These are phyloP conservation scores for Mucor sp. DNA, from an alignment of 371 early-diverging fungal species.

Conservation along the genomic window DNA sequence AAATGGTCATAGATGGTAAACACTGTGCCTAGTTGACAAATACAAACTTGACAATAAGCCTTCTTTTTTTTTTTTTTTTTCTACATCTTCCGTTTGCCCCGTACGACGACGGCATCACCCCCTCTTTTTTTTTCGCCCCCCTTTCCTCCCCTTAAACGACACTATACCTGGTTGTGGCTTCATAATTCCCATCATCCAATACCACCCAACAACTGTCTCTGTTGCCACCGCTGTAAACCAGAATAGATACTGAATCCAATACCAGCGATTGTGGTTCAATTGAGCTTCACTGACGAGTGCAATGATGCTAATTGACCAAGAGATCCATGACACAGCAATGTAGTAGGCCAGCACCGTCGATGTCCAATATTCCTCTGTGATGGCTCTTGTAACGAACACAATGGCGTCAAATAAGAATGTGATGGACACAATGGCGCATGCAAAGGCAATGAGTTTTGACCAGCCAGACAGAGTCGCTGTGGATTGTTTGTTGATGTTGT, in stretches of 20 bases:
- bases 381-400: conserved; percentile 31
- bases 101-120: not conserved
- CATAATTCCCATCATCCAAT: conserved; percentile 37
- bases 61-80: not conserved
- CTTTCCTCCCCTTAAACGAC: not conserved
- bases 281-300: conserved; percentile 35
- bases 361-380: conserved; percentile 35
- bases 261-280: conserved; percentile 36
- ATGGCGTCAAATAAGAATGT: conserved; percentile 36
- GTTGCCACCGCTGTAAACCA: conserved; percentile 33
- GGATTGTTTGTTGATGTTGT: conserved; percentile 14
- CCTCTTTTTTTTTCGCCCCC: not conserved
- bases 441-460: conserved; percentile 28
- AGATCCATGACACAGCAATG: conserved; percentile 34
- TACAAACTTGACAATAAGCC: not conserved
- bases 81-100: not conserved
- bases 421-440: conserved; percentile 21
- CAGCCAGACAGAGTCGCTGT: conserved; percentile 22
- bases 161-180: conserved; percentile 40
- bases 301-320: conserved; percentile 38
- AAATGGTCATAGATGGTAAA: conserved; percentile 41
- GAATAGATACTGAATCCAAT: conserved; percentile 49
- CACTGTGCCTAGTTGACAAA: conserved; percentile 11
- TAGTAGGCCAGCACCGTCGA: conserved; percentile 39
- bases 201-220: conserved; percentile 43